Evolutionary conservation across 2,329 filamentous ascomycete genomes (phyloP), one percentile per base, ranked within the genome.

Genomic region (Phialemoniopsis sp.): DNA sequence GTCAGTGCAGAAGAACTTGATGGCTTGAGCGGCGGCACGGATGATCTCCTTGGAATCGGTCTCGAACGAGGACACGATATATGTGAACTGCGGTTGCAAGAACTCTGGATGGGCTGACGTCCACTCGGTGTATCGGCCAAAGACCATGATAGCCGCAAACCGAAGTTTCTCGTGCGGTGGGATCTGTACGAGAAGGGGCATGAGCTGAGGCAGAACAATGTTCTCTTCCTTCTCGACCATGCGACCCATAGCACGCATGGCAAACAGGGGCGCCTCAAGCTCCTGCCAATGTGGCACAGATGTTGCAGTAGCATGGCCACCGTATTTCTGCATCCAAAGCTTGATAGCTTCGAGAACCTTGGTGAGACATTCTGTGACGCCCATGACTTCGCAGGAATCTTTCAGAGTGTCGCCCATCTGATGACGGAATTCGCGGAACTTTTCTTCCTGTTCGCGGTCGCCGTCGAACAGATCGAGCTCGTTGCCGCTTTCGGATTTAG

Each of bases 351-450:
- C 71, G 49, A 94, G 89, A 7, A 94, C 86, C 63, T 98, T 98
- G 48, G 80, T 81, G 34, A 98, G 72, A 53, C 93, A 97, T 46
- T 95, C 87, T 1, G 88, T 85, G 10, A 95, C 87, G 9, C 91
- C 91, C 68, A 98, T 89, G 31, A 98, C 91, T 58, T 96, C 87
- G 62, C 93, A 98, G 39, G 88, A 88, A 56, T 98, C 93, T 65
- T 98, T 98, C 36, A 98, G 76, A 0, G 95, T 94, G 58, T 98
- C 94, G 29, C 93, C 93, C 89, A 98, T 97, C 38, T 89, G 82
- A 59, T 98, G 93, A 49, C 93, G 78, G 70, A 97, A 98, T 55
- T 95, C 89, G 35, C 93, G 82, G 67, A 98, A 98, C 60, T 93
- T 95, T 54, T 98, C 93, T 61, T 98, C 93, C 44, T 89, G 84